These are phyloP conservation scores for Chloranthus sessilifolius DNA, from an alignment of 164 flowering plant genomes.

Conservation along the genomic window DNA sequence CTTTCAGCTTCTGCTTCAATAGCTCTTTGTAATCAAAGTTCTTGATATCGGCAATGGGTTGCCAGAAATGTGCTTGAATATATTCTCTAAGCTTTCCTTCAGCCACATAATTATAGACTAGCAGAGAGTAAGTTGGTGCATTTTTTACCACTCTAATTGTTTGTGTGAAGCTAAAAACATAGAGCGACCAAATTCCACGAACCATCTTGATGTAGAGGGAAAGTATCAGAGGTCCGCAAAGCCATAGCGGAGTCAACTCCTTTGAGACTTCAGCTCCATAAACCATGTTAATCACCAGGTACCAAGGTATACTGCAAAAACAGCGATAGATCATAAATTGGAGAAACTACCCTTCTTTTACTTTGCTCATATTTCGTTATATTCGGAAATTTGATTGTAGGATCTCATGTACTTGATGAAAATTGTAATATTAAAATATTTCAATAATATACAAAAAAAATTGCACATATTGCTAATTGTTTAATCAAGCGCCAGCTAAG, in stretches of 20 bases:
- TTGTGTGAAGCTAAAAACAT: conserved; percentile 62
- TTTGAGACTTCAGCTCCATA: conserved; percentile 75
- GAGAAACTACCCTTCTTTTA: too few species aligned
- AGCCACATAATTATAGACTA: conserved; percentile 30
- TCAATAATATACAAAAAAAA: too few species aligned
- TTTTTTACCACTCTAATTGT: conserved; percentile 36
- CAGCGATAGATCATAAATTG: too few species aligned
- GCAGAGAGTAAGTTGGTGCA: conserved; percentile 38
- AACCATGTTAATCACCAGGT: conserved; percentile 43
- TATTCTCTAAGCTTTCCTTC: conserved; percentile 55
- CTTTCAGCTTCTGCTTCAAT: conserved; percentile 31
- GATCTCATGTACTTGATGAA: too few species aligned
- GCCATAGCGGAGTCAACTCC: conserved; percentile 83
- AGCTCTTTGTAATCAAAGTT: conserved; percentile 43
- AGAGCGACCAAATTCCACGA: conserved; percentile 47
- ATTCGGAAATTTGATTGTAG: too few species aligned
- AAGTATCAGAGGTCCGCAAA: conserved; percentile 64
- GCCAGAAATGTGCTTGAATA: conserved; percentile 29
- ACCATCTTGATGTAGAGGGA: conserved; percentile 69
- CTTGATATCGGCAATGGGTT: conserved; percentile 38
- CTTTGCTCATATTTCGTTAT: too few species aligned
- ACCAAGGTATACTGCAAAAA: conserved; percentile 64
- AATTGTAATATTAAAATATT: too few species aligned
- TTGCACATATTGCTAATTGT: too few species aligned
- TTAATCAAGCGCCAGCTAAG: too few species aligned